phyloP scores from a whole-genome alignment of 305 asterid genomes.

The Fraxinus greggii region DNA sequence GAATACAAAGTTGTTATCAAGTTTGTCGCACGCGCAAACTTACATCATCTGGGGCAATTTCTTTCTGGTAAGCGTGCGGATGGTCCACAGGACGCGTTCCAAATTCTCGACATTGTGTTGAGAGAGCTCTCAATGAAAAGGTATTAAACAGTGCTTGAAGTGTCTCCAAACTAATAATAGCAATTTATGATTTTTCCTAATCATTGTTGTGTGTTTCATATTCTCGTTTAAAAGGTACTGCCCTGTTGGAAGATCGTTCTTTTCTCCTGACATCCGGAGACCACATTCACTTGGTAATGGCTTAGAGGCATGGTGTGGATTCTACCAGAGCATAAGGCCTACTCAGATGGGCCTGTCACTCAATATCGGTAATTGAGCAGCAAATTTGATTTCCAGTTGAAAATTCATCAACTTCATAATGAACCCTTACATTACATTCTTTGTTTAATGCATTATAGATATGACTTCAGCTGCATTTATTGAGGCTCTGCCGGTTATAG shows the following conservation, averaged over 20 bases:
- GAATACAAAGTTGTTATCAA: conserved; percentile 83
- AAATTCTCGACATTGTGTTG: conserved; percentile 89
- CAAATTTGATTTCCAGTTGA: background rate
- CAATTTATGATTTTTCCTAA: background rate
- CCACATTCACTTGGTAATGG: conserved; percentile 95
- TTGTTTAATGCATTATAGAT: conserved; percentile 44
- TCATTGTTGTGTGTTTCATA: background rate
- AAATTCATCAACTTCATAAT: background rate
- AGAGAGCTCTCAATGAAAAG: conserved; percentile 84
- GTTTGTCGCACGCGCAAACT: conserved; percentile 79
- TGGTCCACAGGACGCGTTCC: conserved; percentile 91
- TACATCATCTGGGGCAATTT: conserved; percentile 88
- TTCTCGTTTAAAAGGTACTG: conserved; percentile 56
- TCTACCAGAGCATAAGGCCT: conserved; percentile 96
- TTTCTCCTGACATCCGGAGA: conserved; percentile 77
- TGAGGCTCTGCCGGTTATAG: conserved; percentile 96
- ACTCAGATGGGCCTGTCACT: conserved; percentile 99
- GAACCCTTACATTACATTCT: conserved; percentile 9
- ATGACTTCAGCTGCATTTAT: conserved; percentile 99
- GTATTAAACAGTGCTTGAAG: conserved; percentile 33
- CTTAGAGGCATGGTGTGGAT: conserved; percentile 98
- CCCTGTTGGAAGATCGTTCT: conserved; percentile 91
- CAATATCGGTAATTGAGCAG: conserved; percentile 61
- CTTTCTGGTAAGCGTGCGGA: conserved; percentile 94
- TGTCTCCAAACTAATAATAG: background rate